A percentile compares a stretch with the other conserved stretches of the same genome.
phyloP scores from a whole-genome alignment of 73 alveolate genomes.

The Paramecium tetraurelia region DNA sequence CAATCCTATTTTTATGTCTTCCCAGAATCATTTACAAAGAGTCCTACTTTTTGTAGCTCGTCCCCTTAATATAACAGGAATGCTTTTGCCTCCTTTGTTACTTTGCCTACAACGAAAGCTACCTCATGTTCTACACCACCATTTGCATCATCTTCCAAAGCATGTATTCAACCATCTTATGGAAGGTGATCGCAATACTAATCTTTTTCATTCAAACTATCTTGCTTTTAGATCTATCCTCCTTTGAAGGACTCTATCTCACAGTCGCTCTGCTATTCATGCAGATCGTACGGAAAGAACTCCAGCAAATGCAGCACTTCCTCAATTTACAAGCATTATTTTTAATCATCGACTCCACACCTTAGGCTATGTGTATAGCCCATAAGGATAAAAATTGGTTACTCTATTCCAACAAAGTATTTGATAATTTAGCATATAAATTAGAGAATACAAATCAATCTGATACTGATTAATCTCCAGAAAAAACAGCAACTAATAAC shows the following conservation, averaged over 20 bases:
- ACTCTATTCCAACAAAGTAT: conserved; percentile 5
- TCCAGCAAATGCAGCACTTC: neutral
- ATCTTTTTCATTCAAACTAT: neutral
- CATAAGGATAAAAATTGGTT: conserved; percentile 4
- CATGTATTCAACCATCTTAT: neutral
- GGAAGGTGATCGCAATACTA: neutral
- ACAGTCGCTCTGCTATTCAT: neutral
- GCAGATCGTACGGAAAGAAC: neutral
- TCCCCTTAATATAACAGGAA: neutral
- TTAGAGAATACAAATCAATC: neutral
- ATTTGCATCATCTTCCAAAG: neutral
- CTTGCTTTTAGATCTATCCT: neutral
- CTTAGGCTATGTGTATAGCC: conserved; percentile 27
- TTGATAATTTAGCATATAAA: neutral
- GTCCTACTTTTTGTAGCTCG: neutral
- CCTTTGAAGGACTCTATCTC: neutral
- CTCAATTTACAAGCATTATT: neutral
- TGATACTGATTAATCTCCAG: conserved; percentile 33
- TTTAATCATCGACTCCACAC: neutral
- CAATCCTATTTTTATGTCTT: neutral
- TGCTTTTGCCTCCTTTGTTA: neutral
- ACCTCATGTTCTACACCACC: neutral
- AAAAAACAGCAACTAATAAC: neutral
- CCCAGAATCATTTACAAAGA: neutral
- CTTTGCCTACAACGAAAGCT: neutral